Evolutionary conservation across 139 green algal genomes (phyloP).

Genomic region (Chlamydomonas sp.): DNA sequence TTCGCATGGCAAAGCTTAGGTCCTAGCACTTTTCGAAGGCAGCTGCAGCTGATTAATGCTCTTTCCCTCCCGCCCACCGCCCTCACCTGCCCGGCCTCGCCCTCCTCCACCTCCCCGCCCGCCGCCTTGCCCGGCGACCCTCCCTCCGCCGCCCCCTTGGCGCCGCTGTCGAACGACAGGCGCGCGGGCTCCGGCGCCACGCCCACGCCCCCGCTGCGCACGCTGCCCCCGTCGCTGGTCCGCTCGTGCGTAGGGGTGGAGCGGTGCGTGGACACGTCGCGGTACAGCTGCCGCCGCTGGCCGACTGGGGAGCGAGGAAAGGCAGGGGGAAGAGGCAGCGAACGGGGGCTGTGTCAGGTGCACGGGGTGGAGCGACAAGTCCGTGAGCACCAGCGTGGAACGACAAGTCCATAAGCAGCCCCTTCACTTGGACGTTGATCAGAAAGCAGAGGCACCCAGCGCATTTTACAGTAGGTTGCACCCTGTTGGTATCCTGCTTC

Average conservation of each 20-base stretch:
- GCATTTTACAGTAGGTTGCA: no score
- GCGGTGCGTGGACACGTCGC: not conserved
- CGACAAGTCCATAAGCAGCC: no score
- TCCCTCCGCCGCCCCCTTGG: not conserved
- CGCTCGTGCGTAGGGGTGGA: not conserved
- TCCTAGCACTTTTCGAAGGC: no score
- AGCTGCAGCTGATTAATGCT: no score
- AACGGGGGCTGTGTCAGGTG: no score
- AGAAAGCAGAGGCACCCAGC: no score
- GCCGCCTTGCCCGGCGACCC: not conserved
- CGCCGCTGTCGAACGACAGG: not conserved
- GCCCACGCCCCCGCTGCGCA: not conserved
- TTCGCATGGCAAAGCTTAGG: no score
- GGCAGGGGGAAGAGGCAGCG: no score
- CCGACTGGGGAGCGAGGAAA: not conserved
- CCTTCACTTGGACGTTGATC: no score
- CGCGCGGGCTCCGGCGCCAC: conserved; percentile 7
- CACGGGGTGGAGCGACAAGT: not conserved
- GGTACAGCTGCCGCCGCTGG: not conserved
- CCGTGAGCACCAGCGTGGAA: no score
- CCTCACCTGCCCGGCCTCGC: not conserved
- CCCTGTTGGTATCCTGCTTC: no score
- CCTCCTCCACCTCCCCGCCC: not conserved
- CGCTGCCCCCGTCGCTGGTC: not conserved
- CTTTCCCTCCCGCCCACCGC: no score